Percentiles rank a stretch among this genome's conserved stretches.
phyloP scores from a whole-genome alignment of 139 green algal genomes.

The Picochlorum sp. region DNA sequence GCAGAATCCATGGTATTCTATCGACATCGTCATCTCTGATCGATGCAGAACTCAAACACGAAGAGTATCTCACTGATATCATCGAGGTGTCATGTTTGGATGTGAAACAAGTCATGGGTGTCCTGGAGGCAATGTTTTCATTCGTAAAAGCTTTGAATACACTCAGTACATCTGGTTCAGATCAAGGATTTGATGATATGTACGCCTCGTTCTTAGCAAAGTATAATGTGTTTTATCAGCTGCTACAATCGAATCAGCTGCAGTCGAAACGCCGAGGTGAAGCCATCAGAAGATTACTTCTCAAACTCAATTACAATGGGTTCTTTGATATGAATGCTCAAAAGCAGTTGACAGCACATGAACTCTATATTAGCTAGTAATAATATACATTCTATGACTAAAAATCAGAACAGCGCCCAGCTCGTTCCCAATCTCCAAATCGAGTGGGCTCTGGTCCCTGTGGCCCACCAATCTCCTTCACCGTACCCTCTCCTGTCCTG shows the following conservation, averaged over 20 bases:
- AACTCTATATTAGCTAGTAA: background rate
- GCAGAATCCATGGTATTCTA: background rate
- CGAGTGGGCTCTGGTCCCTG: conserved; percentile 18
- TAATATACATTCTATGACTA: conserved; percentile 4
- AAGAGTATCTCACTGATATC: conserved; percentile 29
- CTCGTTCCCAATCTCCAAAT: conserved; percentile 34
- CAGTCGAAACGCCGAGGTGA: conserved; percentile 45
- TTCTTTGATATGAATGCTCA: conserved; percentile 24
- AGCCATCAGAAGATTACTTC: conserved; percentile 66
- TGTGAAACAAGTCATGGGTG: conserved; percentile 26
- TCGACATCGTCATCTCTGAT: conserved; percentile 52
- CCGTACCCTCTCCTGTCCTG: background rate
- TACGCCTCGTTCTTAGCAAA: conserved; percentile 1
- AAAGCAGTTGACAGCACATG: background rate
- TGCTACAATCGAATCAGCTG: conserved; percentile 43
- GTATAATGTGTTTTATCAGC: conserved; percentile 30
- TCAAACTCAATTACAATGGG: conserved; percentile 72
- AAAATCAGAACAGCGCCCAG: conserved; percentile 29
- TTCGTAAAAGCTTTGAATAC: conserved; percentile 34
- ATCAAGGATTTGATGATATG: background rate
- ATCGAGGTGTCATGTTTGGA: conserved; percentile 62
- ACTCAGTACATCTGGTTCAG: conserved; percentile 22
- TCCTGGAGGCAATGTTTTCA: conserved; percentile 54
- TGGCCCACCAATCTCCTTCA: conserved; percentile 5
- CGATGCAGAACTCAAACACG: conserved; percentile 54